Evolutionary conservation across 2,329 filamentous ascomycete genomes (phyloP).

Genomic region (Exophiala oligosperma): DNA sequence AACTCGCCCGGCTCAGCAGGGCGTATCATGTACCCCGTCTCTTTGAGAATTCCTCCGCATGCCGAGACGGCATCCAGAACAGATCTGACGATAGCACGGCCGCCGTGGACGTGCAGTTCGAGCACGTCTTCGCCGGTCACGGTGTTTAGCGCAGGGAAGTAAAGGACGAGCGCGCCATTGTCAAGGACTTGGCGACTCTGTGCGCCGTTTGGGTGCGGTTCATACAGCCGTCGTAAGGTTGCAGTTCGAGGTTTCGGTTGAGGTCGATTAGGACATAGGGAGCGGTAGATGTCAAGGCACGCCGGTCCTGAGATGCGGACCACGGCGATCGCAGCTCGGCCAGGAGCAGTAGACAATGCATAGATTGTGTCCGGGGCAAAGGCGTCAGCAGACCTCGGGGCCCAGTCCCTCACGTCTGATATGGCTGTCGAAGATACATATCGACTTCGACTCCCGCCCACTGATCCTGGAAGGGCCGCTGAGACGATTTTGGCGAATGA

Average conservation of each 20-base stretch:
- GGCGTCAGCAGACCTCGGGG: neutral
- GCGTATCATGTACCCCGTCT: conserved; percentile 54
- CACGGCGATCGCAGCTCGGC: conserved; percentile 85
- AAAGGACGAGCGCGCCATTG: conserved; percentile 75
- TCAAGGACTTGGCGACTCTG: conserved; percentile 59
- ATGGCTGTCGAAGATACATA: conserved; percentile 12
- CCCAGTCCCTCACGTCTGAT: conserved; percentile 10
- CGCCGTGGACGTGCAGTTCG: conserved; percentile 93
- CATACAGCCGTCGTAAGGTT: conserved; percentile 70
- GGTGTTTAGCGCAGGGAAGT: conserved; percentile 77
- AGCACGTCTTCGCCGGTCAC: conserved; percentile 91
- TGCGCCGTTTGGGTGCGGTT: conserved; percentile 48
- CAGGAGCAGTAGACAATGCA: conserved; percentile 82
- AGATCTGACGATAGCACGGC: conserved; percentile 82
- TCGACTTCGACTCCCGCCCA: neutral
- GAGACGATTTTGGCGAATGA: neutral
- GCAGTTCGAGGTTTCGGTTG: conserved; percentile 65
- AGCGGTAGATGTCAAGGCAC: conserved; percentile 68
- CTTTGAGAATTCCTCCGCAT: conserved; percentile 24
- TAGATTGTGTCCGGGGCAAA: conserved; percentile 67
- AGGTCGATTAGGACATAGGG: conserved; percentile 57
- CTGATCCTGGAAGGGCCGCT: neutral
- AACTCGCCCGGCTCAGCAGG: conserved; percentile 97
- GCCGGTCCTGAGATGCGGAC: conserved; percentile 81
- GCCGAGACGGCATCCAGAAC: conserved; percentile 74